phyloP scores from a whole-genome alignment of 345 rosid genomes.

The Geranium rotundifolium region DNA sequence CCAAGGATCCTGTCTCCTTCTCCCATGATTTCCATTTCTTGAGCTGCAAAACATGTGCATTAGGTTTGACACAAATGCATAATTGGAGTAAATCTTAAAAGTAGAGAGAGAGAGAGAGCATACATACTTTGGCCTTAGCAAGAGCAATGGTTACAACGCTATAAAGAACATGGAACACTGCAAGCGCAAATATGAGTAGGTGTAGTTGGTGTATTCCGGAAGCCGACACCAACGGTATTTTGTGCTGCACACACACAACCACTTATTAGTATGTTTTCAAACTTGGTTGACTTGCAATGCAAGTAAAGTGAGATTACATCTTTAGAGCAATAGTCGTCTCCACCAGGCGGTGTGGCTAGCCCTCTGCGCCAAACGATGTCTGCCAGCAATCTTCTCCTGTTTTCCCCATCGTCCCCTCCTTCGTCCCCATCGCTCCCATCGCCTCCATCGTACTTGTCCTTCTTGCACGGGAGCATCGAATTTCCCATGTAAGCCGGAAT shows the following conservation, averaged over 20 bases:
- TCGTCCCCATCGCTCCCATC: not conserved
- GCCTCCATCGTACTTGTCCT: not conserved
- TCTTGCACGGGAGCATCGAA: slow-evolving; percentile 30
- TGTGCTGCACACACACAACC: slow-evolving; percentile 12
- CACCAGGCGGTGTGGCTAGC: slow-evolving; percentile 13
- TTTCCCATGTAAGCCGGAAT: slow-evolving; percentile 16
- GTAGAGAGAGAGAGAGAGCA: not conserved
- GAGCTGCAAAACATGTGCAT: slow-evolving; percentile 18
- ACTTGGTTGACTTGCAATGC: not conserved
- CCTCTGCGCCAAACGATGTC: slow-evolving; percentile 14
- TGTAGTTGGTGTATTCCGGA: slow-evolving; percentile 35
- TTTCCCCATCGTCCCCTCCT: not conserved
- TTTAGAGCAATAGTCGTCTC: slow-evolving; percentile 18
- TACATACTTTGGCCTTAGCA: slow-evolving; percentile 31
- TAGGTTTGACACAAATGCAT: not conserved
- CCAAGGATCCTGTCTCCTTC: slow-evolving; percentile 29
- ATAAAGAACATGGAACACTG: slow-evolving; percentile 30
- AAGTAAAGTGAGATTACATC: slow-evolving; percentile 7
- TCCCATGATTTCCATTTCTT: slow-evolving; percentile 39
- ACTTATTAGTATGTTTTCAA: not conserved
- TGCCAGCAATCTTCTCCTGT: slow-evolving; percentile 16
- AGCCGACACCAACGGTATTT: slow-evolving; percentile 26
- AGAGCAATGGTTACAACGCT: slow-evolving; percentile 26
- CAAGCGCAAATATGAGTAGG: slow-evolving; percentile 35
- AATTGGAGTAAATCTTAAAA: not conserved